Conservation (phyloP, 768 basidiomycete species). For the Cystofilobasidium bisporidii region DNA sequence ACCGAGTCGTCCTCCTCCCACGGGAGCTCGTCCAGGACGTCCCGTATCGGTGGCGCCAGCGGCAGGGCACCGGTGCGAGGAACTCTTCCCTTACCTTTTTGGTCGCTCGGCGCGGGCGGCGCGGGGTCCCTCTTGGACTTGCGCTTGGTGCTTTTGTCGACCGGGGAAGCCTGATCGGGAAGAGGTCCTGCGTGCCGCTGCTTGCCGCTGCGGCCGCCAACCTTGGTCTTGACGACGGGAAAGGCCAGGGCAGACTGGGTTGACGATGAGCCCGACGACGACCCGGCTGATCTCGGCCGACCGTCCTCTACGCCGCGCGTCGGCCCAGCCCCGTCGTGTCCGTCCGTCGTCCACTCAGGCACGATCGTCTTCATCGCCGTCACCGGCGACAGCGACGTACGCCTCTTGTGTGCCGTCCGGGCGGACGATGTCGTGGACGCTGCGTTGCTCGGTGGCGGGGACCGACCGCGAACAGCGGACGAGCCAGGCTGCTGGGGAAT, state of each 20-base stretch:
- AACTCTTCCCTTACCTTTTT: not conserved
- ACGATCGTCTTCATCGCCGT: no score
- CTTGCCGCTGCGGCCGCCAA: not conserved
- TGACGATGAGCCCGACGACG: not conserved
- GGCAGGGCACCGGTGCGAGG: no score
- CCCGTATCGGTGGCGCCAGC: no score
- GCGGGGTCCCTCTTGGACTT: not conserved
- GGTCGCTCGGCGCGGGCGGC: not conserved
- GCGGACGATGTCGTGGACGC: no score
- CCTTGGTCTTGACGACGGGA: not conserved
- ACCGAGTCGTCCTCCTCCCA: slow-evolving; percentile 3
- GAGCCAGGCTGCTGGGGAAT: not conserved
- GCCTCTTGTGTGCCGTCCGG: no score
- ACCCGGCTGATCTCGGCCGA: not conserved
- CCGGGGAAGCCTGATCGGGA: no score
- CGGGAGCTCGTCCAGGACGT: not conserved
- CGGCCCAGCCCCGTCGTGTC: no score
- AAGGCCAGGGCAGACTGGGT: not conserved
- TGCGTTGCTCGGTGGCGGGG: not conserved
- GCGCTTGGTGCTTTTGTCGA: not conserved
- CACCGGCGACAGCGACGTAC: no score
- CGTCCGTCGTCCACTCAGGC: no score
- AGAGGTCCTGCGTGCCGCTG: no score
- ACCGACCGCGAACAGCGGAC: not conserved
- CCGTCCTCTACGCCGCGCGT: not conserved